Evolutionary conservation across 2,329 filamentous ascomycete species (phyloP).

Genomic region (Trichoderma polysporum): DNA sequence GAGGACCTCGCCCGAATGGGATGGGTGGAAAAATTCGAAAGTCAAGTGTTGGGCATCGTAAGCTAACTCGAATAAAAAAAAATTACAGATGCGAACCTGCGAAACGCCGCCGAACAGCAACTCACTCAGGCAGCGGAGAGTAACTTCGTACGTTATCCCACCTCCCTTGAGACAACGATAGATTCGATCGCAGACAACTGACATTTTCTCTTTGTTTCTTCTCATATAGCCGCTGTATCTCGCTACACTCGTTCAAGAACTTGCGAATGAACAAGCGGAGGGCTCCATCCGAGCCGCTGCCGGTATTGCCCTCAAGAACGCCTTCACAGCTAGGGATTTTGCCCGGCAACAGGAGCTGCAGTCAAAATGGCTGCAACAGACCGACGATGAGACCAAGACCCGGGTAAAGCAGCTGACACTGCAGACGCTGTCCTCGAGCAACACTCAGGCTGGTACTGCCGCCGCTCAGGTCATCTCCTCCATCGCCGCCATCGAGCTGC

Average conservation of each 20-base stretch:
- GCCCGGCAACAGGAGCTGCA: constrained; percentile 85
- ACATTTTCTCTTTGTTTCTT: constrained; percentile 9
- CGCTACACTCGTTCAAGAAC: constrained; percentile 85
- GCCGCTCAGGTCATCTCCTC: constrained; percentile 94
- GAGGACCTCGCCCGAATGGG: background rate
- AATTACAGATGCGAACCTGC: constrained; percentile 75
- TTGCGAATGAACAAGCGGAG: constrained; percentile 84
- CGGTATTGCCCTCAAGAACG: constrained; percentile 96
- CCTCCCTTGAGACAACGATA: background rate
- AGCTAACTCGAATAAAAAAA: constrained; percentile 35
- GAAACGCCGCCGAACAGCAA: constrained; percentile 91
- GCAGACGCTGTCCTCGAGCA: constrained; percentile 77
- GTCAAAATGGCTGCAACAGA: constrained; percentile 85
- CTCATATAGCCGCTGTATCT: constrained; percentile 78
- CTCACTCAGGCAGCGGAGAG: constrained; percentile 87
- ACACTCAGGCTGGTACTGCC: constrained; percentile 80
- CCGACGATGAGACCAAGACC: constrained; percentile 77
- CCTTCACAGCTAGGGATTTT: constrained; percentile 91
- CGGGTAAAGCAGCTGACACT: constrained; percentile 89
- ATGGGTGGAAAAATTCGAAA: background rate
- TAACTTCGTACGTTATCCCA: constrained; percentile 73
- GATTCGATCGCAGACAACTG: constrained; percentile 28
- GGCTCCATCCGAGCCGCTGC: constrained; percentile 88
- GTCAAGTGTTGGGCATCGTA: constrained; percentile 23
- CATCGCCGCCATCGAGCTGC: constrained; percentile 92